Evolutionary conservation across 2,329 filamentous ascomycete genomes (phyloP), one percentile per base, ranked within the genome.

Genomic region (Fusarium goolgardi): DNA sequence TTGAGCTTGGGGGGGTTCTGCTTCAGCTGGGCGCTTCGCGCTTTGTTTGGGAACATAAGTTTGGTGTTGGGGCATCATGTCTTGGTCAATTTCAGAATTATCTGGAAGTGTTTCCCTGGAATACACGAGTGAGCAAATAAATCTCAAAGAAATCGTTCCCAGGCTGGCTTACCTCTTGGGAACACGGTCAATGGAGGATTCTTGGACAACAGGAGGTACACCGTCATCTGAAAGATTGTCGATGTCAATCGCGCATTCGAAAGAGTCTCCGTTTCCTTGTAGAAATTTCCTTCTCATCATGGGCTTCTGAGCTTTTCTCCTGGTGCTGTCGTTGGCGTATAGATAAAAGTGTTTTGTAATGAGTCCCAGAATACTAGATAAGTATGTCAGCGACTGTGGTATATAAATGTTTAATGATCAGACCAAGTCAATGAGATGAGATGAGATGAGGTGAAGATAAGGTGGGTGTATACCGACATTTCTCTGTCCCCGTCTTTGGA

Each of bases 11-110:
- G 18, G 32, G n/a, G 6, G 46, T n/a, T 57, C 58, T 23, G 34
- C 25, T 40, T 52, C 58, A 13, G 61, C 61, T 16, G 45, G 45
- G 12, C 61, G 46, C 34, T 63, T 63, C 20, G 18, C 9, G 23
- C 25, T 29, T 3, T 35, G 23, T 3, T 29, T 45, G 15, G 18
- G 11, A 20, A 27, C 4, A 10, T 13, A 18, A 29, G 41, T n/a
- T 44, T 29, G 25, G 18, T 25, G 40, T 5, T 18, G 41, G n/a
- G 41, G 10, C 25, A 44, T 16, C 15, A 29, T 29, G 41, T 44
- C 10, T 27, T 44, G 25, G 6, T 29, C 45, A 16, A 18, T 18
- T 9, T 15, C 21, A 37, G 32, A 23, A 27, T 11, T 13, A 20
- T 27, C 18, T 37, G 46, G 12, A 16, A 15, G n/a, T 1, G 23